Base-by-base conservation (phyloP, 192 early-diverging fungal species). In the Obelidium mucronatum region DNA sequence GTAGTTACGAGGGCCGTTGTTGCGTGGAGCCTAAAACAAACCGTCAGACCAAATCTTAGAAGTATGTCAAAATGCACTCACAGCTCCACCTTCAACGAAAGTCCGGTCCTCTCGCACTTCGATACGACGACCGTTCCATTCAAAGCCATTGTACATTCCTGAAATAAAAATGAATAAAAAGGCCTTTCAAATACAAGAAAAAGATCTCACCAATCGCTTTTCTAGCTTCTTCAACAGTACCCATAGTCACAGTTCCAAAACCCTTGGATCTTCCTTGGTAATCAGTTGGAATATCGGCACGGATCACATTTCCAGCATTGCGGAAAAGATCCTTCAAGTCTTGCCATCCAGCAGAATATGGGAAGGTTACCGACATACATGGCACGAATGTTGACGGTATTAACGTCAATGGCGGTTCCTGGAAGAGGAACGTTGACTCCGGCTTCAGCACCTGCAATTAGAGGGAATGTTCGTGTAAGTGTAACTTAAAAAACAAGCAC, bases 61-160 rank as follows among this genome's bases (percentile, higher is more conserved):
- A 22, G 34, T 71, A 33, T 58, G 8, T 5, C 11, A 51, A n/a
- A n/a, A 60, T 8, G 13, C 2, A 44, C 74, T 62, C 56, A 74
- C 66, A 34, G 67, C 78, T 31, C 36, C 79, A 63, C 75, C 77
- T n/a, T 92, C 88, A 5, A 86, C 74, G 65, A 59, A 88, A 19
- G 84, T 80, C 60, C 89, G 80, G 67, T 93, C 93, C 71, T 91
- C 91, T 52, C 92, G 86, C 24, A 94, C 92, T 76, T 93, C 91
- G 15, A 94, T 80, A 17, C 80, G 80, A 33, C 93, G 86, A 55
- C 92, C 91, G 67, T 92, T 87, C 91, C 87, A 92, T 42, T 86
- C 87, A 61, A 84, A 88, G 40, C 89, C 87, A 78, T 93, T 84
- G 73, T 90, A 92, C 79, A 78, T 51, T 2, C 62, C 74, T 76